Percentiles rank a stretch among this genome's conserved stretches.
Evolutionary conservation across 805 yeast genomes (phyloP).

Genomic region (Candida ipomoeae): DNA sequence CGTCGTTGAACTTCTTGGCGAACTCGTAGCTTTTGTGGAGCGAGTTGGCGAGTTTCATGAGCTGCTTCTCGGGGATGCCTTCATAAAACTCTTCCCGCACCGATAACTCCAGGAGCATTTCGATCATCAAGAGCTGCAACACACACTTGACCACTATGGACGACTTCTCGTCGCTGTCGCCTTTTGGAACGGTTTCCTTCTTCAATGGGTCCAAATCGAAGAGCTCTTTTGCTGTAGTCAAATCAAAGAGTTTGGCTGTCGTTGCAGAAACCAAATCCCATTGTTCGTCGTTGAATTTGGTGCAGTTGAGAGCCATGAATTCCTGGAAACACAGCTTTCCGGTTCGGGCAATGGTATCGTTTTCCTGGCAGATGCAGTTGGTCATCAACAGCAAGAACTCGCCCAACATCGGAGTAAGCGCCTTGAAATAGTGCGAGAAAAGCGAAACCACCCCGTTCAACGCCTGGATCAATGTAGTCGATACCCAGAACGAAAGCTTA

Average conservation of each 20-base stretch:
- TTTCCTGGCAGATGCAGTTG: slow-evolving; percentile 92
- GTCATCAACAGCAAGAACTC: slow-evolving; percentile 74
- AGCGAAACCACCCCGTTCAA: slow-evolving; percentile 80
- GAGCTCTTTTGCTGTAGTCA: slow-evolving; percentile 83
- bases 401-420: slow-evolving; percentile 67
- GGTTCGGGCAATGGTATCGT: slow-evolving; percentile 92
- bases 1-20: slow-evolving; percentile 83
- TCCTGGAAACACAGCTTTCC: slow-evolving; percentile 87
- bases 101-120: slow-evolving; percentile 75
- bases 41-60: slow-evolving; percentile 55
- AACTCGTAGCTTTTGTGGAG: slow-evolving; percentile 72
- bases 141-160: slow-evolving; percentile 90
- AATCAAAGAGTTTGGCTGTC: slow-evolving; percentile 64
- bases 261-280: slow-evolving; percentile 72
- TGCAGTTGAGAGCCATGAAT: slow-evolving; percentile 69
- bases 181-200: slow-evolving; percentile 3
- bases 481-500: slow-evolving; percentile 90
- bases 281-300: slow-evolving; percentile 57
- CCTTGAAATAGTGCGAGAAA: slow-evolving; percentile 76
- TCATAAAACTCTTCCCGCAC: slow-evolving; percentile 66
- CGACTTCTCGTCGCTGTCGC: slow-evolving; percentile 38
- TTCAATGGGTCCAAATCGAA: slow-evolving; percentile 57
- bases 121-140: slow-evolving; percentile 83
- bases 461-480: slow-evolving; percentile 95
- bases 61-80: slow-evolving; percentile 60